A percentile compares a stretch with the other conserved stretches of the same genome.
Evolutionary conservation across 2,329 filamentous ascomycete genomes (phyloP).

Genomic region (Colletotrichum sp.): DNA sequence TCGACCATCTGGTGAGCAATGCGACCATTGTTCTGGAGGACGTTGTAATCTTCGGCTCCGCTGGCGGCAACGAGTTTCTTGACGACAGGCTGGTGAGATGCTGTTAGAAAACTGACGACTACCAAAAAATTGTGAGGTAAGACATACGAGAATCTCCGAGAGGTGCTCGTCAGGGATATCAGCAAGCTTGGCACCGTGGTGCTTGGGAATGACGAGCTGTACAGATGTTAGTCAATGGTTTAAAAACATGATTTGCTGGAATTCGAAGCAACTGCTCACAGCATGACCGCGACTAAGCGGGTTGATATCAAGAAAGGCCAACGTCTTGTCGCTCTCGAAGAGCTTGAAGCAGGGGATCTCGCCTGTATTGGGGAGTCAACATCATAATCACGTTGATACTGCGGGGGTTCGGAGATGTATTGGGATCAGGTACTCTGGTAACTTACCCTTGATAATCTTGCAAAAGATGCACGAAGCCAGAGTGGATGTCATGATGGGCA

Average conservation of each 20-base stretch:
- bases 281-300: conserved; percentile 89
- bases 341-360: conserved; percentile 98
- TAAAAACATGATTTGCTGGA: neutral
- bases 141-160: conserved; percentile 75
- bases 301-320: conserved; percentile 96
- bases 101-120: neutral
- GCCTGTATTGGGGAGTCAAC: conserved; percentile 55
- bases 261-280: conserved; percentile 54
- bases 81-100: conserved; percentile 67
- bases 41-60: conserved; percentile 84
- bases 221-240: neutral
- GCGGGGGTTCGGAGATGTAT: conserved; percentile 4
- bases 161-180: conserved; percentile 94
- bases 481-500: conserved; percentile 33
- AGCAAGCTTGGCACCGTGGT: conserved; percentile 87
- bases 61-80: conserved; percentile 85
- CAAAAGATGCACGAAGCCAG: conserved; percentile 91
- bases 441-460: conserved; percentile 89
- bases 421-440: neutral
- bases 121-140: neutral
- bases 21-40: conserved; percentile 94
- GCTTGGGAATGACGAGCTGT: conserved; percentile 95
- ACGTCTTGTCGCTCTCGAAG: conserved; percentile 89
- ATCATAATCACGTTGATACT: neutral
- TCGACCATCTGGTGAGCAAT: conserved; percentile 92